phyloP scores from a whole-genome alignment of 768 basidiomycete species.

The Mycena rosella region DNA sequence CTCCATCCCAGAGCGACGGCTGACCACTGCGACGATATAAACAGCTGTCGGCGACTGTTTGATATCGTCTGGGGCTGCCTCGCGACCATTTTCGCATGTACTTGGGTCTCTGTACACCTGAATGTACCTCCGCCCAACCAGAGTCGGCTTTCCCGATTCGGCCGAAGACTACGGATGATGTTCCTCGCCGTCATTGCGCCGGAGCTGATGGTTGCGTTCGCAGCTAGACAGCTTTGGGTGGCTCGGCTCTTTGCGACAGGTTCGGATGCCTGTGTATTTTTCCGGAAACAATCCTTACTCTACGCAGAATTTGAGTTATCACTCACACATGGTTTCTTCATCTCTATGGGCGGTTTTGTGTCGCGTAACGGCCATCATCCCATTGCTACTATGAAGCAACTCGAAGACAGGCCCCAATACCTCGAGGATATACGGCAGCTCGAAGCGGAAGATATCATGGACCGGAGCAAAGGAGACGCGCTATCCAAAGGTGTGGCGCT shows the following conservation, averaged over 20 bases:
- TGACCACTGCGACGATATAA: background rate
- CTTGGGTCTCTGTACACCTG: background rate
- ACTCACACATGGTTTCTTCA: conserved; percentile 42
- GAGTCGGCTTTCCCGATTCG: background rate
- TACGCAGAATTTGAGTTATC: background rate
- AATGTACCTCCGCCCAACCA: background rate
- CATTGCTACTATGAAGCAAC: conserved; percentile 31
- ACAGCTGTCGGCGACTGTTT: background rate
- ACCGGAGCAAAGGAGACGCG: conserved; percentile 49
- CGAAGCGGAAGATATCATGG: conserved; percentile 33
- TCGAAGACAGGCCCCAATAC: conserved; percentile 14
- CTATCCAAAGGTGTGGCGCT: conserved; percentile 51
- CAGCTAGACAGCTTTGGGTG: background rate
- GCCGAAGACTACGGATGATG: background rate
- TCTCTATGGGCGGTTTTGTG: conserved; percentile 48
- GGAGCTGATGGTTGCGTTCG: background rate
- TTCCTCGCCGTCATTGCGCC: background rate
- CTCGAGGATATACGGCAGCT: conserved; percentile 5
- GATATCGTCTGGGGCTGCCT: background rate
- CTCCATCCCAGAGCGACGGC: background rate
- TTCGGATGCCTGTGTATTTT: background rate
- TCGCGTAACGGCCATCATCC: conserved; percentile 1
- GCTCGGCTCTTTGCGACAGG: background rate
- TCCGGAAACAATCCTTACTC: too few species aligned
- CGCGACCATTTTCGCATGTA: background rate